Percentiles rank a stretch among this genome's conserved stretches.
Conservation (phyloP, 2,329 filamentous ascomycete genomes). For the Trichoderma simmonsii region DNA sequence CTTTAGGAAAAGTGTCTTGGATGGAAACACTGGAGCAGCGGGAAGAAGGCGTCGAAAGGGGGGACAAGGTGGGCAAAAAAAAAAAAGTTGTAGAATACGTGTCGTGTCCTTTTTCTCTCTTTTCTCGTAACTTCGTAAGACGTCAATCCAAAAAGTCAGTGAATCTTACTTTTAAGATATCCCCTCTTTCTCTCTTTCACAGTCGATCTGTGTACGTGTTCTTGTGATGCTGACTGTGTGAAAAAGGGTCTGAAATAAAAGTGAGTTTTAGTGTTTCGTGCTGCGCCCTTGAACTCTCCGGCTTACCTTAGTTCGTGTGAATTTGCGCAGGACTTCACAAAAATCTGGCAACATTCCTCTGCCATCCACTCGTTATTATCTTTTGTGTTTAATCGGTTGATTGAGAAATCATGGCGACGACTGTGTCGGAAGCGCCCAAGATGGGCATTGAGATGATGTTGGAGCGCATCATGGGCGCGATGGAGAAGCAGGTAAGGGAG, state of each 20-base stretch:
- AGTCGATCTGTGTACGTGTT: background rate
- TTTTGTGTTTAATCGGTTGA: background rate
- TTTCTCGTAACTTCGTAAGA: background rate
- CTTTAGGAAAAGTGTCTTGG: constrained; percentile 12
- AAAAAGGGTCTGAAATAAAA: background rate
- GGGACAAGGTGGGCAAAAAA: background rate
- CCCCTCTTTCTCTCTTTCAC: background rate
- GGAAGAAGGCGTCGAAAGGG: background rate
- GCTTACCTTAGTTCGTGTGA: background rate
- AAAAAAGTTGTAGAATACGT: background rate
- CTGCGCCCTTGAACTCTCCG: background rate
- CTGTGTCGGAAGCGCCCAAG: constrained; percentile 6
- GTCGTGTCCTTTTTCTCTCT: constrained; percentile 5
- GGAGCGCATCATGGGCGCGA: constrained; percentile 25
- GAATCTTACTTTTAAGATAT: background rate
- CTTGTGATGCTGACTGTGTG: constrained; percentile 5
- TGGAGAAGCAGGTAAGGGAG: constrained; percentile 24
- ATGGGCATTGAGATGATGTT: constrained; percentile 22
- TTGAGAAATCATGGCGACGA: constrained; percentile 19
- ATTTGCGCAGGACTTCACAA: background rate
- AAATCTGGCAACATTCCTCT: background rate
- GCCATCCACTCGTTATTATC: constrained; percentile 7
- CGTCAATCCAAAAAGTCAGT: background rate
- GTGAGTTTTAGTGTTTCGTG: constrained; percentile 7
- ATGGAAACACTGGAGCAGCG: constrained; percentile 6